Percentiles rank a stretch among this genome's conserved stretches.
These are phyloP conservation scores for Yarrowia deformans DNA, from an alignment of 805 yeast species.

Conservation along the genomic window DNA sequence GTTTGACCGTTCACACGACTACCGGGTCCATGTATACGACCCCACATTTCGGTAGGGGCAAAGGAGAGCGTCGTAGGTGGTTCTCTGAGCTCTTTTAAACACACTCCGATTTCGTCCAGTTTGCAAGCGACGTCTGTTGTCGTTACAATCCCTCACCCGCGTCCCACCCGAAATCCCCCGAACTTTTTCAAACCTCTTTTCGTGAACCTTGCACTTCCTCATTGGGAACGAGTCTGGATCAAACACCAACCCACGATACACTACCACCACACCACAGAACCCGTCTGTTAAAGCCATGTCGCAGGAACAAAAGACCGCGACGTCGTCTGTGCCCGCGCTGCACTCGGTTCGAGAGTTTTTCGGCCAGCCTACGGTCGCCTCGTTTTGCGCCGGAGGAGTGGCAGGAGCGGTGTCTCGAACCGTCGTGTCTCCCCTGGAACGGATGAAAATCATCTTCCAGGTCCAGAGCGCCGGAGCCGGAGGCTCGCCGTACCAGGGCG, in stretches of 20 bases:
- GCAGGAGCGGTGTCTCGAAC: slow-evolving; percentile 97
- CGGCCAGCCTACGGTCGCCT: slow-evolving; percentile 58
- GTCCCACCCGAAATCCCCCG: slow-evolving; percentile 12
- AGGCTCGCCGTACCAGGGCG: slow-evolving; percentile 62
- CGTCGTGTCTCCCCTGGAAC: slow-evolving; percentile 91
- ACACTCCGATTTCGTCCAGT: too few relatives aligned
- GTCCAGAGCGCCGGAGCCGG: slow-evolving; percentile 72
- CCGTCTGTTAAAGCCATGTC: slow-evolving; percentile 1
- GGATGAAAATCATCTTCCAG: slow-evolving; percentile 91
- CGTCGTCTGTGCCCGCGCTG: not conserved
- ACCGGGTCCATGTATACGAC: not conserved
- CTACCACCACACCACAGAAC: not conserved
- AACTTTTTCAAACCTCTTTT: slow-evolving; percentile 4
- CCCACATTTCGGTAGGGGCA: not conserved
- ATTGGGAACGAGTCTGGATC: slow-evolving; percentile 31
- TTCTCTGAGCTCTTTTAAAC: too few relatives aligned
- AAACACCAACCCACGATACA: not conserved
- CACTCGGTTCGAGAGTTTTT: slow-evolving; percentile 33
- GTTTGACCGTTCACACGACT: slow-evolving; percentile 27
- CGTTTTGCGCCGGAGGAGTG: slow-evolving; percentile 92
- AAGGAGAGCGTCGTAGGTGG: not conserved
- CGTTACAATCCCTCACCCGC: too few relatives aligned
- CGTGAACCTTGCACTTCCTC: slow-evolving; percentile 36
- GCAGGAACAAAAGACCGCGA: slow-evolving; percentile 3
- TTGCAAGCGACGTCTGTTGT: too few relatives aligned